Evolutionary conservation across 208 protist species (phyloP), one percentile per base, ranked within the genome.

Genomic region (Leishmania guyanensis): DNA sequence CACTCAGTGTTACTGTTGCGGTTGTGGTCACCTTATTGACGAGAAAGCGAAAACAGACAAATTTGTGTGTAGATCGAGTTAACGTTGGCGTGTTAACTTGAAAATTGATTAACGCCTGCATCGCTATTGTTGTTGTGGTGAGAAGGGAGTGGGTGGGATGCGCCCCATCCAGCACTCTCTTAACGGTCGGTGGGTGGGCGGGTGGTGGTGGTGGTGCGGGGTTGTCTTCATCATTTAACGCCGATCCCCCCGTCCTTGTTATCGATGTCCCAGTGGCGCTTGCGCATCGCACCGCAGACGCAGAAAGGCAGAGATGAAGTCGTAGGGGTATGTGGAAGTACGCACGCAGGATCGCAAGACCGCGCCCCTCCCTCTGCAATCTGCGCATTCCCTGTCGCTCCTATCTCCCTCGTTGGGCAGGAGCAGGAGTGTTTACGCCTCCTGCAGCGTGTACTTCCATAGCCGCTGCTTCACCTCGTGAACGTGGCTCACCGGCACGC

Each of bases 371-470:
- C 4, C 43, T 26, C 68, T n/a, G 22, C 39, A 48, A 17, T n/a
- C 36, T 43, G 22, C 20, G n/a, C 66, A 71, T 29, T 20, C 5
- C 20, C 26, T 5, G 46, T 54, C n/a, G 69, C 6, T 33, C 20
- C 69, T 46, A 46, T 20, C 36, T 9, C 20, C 33, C 46, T 12
- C 69, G 6, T 73, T 68, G 10, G 22, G n/a, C 51, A 17, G 48
- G 14, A 48, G 51, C 16, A n/a, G 36, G 33, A 14, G 33, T 16
- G 22, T 12, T 68, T 76, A 80, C 66, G 89, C 46, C 84, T 97
- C 92, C 85, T 91, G 90, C 58, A 97, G 75, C 43, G 87, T 79
- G 88, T 95, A 97, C 86, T 95, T 96, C 92, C 94, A 96, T 75
- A 97, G 78, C 54, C 84, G 86, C 79, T 93, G 76, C 82, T 90